A percentile compares a stretch with the other conserved stretches of the same genome.
Evolutionary conservation across 305 asterid genomes (phyloP).

Genomic region (Stenogyne calaminthoides): DNA sequence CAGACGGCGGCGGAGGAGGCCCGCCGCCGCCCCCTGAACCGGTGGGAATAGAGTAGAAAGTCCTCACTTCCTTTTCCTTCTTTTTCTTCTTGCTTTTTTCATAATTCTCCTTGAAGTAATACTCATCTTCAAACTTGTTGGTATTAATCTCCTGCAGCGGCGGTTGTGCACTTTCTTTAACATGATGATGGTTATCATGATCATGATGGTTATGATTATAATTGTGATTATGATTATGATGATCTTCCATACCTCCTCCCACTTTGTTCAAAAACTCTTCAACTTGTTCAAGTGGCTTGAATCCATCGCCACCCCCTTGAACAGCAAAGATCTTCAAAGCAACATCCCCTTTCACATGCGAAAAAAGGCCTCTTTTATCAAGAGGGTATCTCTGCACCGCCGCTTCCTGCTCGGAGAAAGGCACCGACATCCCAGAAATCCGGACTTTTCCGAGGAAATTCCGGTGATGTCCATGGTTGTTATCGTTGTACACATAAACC

Average conservation of each 20-base stretch:
- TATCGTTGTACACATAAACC: constrained; percentile 64
- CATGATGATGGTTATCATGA: constrained; percentile 19
- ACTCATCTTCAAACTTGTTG: constrained; percentile 34
- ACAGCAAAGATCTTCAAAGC: constrained; percentile 59
- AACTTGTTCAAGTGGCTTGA: constrained; percentile 26
- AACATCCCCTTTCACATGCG: constrained; percentile 82
- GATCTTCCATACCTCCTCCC: constrained; percentile 25
- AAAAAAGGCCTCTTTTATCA: constrained; percentile 83
- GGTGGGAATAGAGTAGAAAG: constrained; percentile 67
- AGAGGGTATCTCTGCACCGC: constrained; percentile 77
- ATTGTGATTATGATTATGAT: not conserved
- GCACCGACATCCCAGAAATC: constrained; percentile 70
- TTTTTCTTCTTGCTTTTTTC: constrained; percentile 53
- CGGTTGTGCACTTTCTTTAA: constrained; percentile 22
- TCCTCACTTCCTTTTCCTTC: constrained; percentile 77
- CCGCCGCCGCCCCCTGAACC: constrained; percentile 26
- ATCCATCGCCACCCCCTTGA: constrained; percentile 28
- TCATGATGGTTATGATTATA: constrained; percentile 16
- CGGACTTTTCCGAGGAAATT: constrained; percentile 79
- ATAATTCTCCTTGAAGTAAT: constrained; percentile 36
- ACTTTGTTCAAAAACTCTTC: constrained; percentile 26
- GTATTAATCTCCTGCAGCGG: constrained; percentile 36
- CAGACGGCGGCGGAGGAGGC: constrained; percentile 48
- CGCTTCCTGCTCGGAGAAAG: constrained; percentile 66
- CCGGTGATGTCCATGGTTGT: constrained; percentile 52